These are phyloP conservation scores for Amanita thiersii DNA, from an alignment of 768 basidiomycete species.

Conservation along the genomic window DNA sequence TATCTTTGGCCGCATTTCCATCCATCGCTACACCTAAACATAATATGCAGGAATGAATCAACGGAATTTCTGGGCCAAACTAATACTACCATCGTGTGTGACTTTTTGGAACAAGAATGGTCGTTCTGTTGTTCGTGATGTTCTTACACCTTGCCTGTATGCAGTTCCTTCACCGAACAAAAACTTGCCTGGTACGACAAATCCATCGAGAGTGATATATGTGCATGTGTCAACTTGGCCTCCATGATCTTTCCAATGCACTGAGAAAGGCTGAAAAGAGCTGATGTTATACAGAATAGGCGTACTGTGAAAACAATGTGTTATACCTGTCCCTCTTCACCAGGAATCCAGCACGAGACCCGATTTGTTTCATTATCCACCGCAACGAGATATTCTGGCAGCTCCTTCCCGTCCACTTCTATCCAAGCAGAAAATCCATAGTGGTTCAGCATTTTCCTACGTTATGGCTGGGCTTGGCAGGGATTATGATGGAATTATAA, in stretches of 20 bases:
- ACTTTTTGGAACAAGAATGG: conserved; percentile 53
- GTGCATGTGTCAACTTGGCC: conserved; percentile 44
- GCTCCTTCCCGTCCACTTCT: conserved; percentile 33
- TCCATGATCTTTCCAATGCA: conserved; percentile 61
- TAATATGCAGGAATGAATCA: background rate
- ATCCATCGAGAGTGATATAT: conserved; percentile 60
- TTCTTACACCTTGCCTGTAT: conserved; percentile 44
- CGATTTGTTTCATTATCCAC: conserved; percentile 33
- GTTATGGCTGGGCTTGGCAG: background rate
- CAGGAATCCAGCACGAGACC: conserved; percentile 64
- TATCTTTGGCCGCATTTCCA: conserved; percentile 22
- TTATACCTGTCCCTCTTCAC: conserved; percentile 48
- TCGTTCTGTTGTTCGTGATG: conserved; percentile 39
- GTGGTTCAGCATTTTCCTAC: conserved; percentile 43
- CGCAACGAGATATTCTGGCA: conserved; percentile 51
- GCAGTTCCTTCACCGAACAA: conserved; percentile 48
- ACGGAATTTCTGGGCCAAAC: conserved; percentile 6
- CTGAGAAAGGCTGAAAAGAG: conserved; percentile 43
- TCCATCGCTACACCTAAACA: conserved; percentile 5
- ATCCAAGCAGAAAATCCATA: conserved; percentile 70
- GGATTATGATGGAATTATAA: background rate
- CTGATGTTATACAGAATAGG: conserved; percentile 3
- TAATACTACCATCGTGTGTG: conserved; percentile 26
- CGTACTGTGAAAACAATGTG: background rate
- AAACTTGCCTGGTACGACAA: conserved; percentile 54